Percentiles rank a stretch among this genome's conserved stretches.
phyloP scores from a whole-genome alignment of 805 yeast species.

The Saturnispora silvae region DNA sequence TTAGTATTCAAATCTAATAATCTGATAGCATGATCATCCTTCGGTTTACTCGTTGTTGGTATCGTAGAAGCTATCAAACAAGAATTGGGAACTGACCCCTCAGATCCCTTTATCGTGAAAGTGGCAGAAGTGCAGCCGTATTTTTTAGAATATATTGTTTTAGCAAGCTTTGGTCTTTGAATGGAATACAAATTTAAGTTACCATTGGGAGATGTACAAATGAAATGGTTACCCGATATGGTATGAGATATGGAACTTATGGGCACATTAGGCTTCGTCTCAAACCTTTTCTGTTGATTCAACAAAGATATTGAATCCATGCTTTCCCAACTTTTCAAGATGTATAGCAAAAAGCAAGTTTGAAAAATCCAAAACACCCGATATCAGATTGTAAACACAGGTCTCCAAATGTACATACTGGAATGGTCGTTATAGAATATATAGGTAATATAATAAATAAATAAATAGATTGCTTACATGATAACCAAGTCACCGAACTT shows the following conservation, averaged over 20 bases:
- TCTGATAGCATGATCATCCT: constrained; percentile 61
- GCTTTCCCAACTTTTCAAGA: too few species aligned
- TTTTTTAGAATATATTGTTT: constrained; percentile 71
- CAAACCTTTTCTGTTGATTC: too few species aligned
- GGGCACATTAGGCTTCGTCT: too few species aligned
- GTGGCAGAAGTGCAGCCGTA: constrained; percentile 85
- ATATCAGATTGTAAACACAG: too few species aligned
- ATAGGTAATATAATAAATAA: constrained; percentile 10
- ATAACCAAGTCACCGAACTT: constrained; percentile 95
- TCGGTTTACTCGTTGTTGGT: constrained; percentile 7
- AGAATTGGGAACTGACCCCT: constrained; percentile 39
- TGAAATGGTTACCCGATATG: constrained; percentile 25
- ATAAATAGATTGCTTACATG: constrained; percentile 40
- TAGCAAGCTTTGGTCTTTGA: constrained; percentile 53
- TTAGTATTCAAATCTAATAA: constrained; percentile 69
- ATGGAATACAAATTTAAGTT: constrained; percentile 75
- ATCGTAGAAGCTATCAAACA: constrained; percentile 71
- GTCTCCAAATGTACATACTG: too few species aligned
- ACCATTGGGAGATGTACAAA: constrained; percentile 74
- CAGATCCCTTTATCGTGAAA: constrained; percentile 54
- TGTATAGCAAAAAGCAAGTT: too few species aligned
- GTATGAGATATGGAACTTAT: constrained; percentile 5
- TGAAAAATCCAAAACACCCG: too few species aligned
- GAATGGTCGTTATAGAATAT: constrained; percentile 3
- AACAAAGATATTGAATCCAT: too few species aligned